Evolutionary conservation across 2,329 filamentous ascomycete genomes (phyloP).

Genomic region (Fusarium verticillioides): DNA sequence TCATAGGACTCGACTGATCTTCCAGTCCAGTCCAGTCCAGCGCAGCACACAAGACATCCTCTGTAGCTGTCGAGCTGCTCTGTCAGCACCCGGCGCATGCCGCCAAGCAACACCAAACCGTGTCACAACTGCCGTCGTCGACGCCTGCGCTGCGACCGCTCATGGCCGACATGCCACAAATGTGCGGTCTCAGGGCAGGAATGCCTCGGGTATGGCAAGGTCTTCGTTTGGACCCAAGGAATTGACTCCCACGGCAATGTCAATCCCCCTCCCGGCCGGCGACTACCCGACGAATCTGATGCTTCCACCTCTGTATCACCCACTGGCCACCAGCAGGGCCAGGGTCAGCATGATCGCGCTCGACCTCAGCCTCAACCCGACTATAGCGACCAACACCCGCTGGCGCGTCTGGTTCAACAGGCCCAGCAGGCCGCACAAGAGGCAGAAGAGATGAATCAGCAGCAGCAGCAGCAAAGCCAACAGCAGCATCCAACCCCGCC

Average conservation of each 20-base stretch:
- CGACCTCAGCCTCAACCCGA: slow-evolving; percentile 34
- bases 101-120: slow-evolving; percentile 54
- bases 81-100: slow-evolving; percentile 48
- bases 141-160: slow-evolving; percentile 71
- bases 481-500: slow-evolving; percentile 1
- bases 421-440: slow-evolving; percentile 31
- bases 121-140: slow-evolving; percentile 72
- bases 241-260: slow-evolving; percentile 62
- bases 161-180: slow-evolving; percentile 68
- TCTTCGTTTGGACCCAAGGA: slow-evolving; percentile 69
- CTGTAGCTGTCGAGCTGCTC: slow-evolving; percentile 37
- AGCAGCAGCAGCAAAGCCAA: not conserved
- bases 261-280: slow-evolving; percentile 46
- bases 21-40: not conserved
- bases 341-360: slow-evolving; percentile 13
- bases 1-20: slow-evolving; percentile 17
- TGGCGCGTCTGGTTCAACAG: slow-evolving; percentile 28
- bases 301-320: slow-evolving; percentile 18
- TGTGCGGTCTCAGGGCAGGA: slow-evolving; percentile 65
- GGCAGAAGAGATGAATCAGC: slow-evolving; percentile 26
- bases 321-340: slow-evolving; percentile 6
- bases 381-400: slow-evolving; percentile 36
- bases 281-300: slow-evolving; percentile 36
- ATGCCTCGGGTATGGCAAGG: slow-evolving; percentile 70
- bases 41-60: slow-evolving; percentile 13